Evolutionary conservation across 2,329 filamentous ascomycete genomes (phyloP), one percentile per base, ranked within the genome.

Genomic region (Albophoma yamanashiensis): DNA sequence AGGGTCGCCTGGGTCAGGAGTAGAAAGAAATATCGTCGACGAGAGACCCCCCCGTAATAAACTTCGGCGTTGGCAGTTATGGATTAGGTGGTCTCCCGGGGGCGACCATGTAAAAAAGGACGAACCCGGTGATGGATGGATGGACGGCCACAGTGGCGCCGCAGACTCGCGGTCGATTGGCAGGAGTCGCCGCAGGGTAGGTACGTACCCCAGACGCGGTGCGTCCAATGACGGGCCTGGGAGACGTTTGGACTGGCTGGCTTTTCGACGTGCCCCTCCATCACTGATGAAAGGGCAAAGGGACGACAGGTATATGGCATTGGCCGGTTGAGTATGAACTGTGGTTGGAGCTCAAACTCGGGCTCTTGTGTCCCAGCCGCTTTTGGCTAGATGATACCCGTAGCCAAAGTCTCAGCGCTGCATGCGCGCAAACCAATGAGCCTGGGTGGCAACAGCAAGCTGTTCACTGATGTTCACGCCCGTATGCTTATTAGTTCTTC

Each of bases 81-180:
- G 58, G 64, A 57, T 58, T 61, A 62, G 58, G 64, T 65, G 60
- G 59, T 66, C 62, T 60, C 60, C 31, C 43, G 31, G 31, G 56
- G 27, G 31, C 22, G n/a, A 25, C 56, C 42, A 55, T 55, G 31
- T 5, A 55, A 22, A 34, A 53, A 38, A n/a, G 31, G 50, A 55
- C 38, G 27, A 38, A 12, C 12, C 14, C 4, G 31, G 36, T 36
- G 50, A 20, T 22, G 47, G 31, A 22, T 38, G 31, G 50, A n/a
- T 36, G 50, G 27, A 53, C 17, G 27, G 50, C 50, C 50, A 53
- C 50, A 55, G 50, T 55, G 50, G 50, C 50, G 50, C 36, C 50
- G 20, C 20, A 11, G 20, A 7, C 50, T 38, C 31, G 20, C 31
- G 31, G 31, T 55, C 50, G 50, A 55, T 55, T 55, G 50, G 50